Evolutionary conservation across 2,329 filamentous ascomycete species (phyloP).

Genomic region (Fonsecaea nubica): DNA sequence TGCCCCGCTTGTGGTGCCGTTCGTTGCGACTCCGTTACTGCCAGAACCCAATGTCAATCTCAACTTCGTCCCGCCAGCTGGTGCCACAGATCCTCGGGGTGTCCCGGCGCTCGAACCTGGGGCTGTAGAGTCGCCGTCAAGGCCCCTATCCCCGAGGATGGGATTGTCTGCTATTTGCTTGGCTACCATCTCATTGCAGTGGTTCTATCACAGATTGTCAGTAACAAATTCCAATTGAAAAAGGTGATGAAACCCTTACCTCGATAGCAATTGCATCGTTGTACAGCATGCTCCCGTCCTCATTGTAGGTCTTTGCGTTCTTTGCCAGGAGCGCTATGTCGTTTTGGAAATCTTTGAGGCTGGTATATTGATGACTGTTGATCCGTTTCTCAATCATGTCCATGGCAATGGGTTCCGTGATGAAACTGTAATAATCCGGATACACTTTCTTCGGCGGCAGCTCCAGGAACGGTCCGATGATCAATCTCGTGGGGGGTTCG

Average conservation of each 20-base stretch:
- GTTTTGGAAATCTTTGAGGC: slow-evolving; percentile 76
- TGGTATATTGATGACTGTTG: slow-evolving; percentile 91
- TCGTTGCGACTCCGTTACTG: slow-evolving; percentile 45
- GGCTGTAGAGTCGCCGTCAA: slow-evolving; percentile 58
- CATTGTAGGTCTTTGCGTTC: slow-evolving; percentile 96
- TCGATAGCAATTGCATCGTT: slow-evolving; percentile 92
- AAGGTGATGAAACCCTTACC: slow-evolving; percentile 58
- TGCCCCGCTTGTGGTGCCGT: slow-evolving; percentile 44
- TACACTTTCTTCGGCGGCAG: slow-evolving; percentile 88
- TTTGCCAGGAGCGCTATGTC: slow-evolving; percentile 85
- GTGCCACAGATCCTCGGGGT: slow-evolving; percentile 64
- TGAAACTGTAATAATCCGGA: slow-evolving; percentile 93
- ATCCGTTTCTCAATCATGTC: slow-evolving; percentile 94
- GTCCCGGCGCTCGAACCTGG: slow-evolving; percentile 61
- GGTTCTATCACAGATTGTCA: slow-evolving; percentile 30
- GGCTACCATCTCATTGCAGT: slow-evolving; percentile 40
- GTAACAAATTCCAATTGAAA: neutral
- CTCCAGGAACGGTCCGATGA: slow-evolving; percentile 94
- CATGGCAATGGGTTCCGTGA: slow-evolving; percentile 92
- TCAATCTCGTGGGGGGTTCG: slow-evolving; percentile 70
- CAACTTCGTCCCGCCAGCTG: slow-evolving; percentile 66
- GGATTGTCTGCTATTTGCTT: slow-evolving; percentile 45
- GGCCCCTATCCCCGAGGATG: slow-evolving; percentile 58
- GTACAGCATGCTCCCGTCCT: slow-evolving; percentile 90
- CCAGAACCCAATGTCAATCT: slow-evolving; percentile 68